Evolutionary conservation across 192 early-diverging fungal genomes (phyloP).

Genomic region (Chytriomyces hyalinus): DNA sequence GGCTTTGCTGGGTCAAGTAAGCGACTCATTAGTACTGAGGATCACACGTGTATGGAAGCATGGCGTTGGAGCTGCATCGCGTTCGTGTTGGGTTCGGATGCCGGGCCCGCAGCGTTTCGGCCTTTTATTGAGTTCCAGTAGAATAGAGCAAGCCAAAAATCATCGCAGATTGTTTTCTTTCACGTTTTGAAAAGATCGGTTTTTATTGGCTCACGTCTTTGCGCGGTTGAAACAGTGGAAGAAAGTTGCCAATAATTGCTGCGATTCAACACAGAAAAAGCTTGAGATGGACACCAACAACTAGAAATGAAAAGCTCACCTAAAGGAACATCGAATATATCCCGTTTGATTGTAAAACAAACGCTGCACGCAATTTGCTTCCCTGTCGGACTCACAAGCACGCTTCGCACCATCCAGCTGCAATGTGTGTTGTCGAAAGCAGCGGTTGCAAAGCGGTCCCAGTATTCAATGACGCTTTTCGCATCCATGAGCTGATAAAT

Average conservation of each 20-base stretch:
- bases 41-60: too few species aligned
- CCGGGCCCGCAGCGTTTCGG: too few species aligned
- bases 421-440: constrained; percentile 94
- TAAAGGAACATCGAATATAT: constrained; percentile 94
- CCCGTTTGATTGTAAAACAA: constrained; percentile 95
- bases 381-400: constrained; percentile 74
- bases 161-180: too few species aligned
- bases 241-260: constrained; percentile 55
- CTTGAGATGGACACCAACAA: not conserved
- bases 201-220: not conserved
- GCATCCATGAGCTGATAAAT: constrained; percentile 96
- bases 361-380: constrained; percentile 86
- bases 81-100: too few species aligned
- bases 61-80: too few species aligned
- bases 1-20: too few species aligned
- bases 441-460: constrained; percentile 91
- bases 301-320: constrained; percentile 30
- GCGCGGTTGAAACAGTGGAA: constrained; percentile 43
- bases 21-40: too few species aligned
- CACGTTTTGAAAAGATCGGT: too few species aligned
- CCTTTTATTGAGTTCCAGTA: too few species aligned
- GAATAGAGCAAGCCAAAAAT: too few species aligned
- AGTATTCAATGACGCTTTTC: constrained; percentile 89
- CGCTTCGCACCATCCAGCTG: constrained; percentile 87
- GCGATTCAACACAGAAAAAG: not conserved